Conservation (phyloP, 2,329 filamentous ascomycete genomes). For the Fusarium udum region DNA sequence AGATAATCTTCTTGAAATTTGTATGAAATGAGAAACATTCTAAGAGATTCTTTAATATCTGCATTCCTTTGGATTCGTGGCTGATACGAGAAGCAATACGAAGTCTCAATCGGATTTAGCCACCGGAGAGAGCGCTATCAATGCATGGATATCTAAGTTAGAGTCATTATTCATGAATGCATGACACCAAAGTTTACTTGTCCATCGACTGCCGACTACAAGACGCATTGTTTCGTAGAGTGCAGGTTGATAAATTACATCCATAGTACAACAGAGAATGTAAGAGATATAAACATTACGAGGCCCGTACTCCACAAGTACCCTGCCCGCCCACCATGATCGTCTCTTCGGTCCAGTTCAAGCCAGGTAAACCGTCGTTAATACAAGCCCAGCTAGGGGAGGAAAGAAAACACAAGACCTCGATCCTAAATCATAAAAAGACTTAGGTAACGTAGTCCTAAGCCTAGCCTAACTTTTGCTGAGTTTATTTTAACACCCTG, state of each 20-base stretch:
- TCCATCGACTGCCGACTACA: not conserved
- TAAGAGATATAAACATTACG: not conserved
- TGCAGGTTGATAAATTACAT: not conserved
- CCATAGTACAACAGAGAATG: not conserved
- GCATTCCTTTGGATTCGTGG: not conserved
- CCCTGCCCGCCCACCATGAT: conserved; percentile 11
- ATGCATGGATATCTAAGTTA: not conserved
- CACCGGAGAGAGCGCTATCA: not conserved
- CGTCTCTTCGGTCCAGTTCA: not conserved
- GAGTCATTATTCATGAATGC: not conserved
- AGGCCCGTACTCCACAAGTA: conserved; percentile 1
- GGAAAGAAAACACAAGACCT: too few relatives aligned
- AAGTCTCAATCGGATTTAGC: not conserved
- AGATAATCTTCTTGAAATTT: too few relatives aligned
- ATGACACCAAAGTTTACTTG: not conserved
- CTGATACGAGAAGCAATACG: not conserved
- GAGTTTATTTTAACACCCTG: too few relatives aligned
- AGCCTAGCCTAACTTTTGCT: too few relatives aligned
- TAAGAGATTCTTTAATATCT: not conserved
- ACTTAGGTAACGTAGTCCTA: too few relatives aligned
- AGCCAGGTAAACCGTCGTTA: not conserved
- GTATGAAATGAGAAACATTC: not conserved
- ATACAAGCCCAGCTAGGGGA: not conserved
- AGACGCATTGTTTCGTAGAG: not conserved
- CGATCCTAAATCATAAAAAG: too few relatives aligned